These are phyloP conservation scores for Fabrea salina DNA, from an alignment of 169 alveolate species.

Conservation along the genomic window DNA sequence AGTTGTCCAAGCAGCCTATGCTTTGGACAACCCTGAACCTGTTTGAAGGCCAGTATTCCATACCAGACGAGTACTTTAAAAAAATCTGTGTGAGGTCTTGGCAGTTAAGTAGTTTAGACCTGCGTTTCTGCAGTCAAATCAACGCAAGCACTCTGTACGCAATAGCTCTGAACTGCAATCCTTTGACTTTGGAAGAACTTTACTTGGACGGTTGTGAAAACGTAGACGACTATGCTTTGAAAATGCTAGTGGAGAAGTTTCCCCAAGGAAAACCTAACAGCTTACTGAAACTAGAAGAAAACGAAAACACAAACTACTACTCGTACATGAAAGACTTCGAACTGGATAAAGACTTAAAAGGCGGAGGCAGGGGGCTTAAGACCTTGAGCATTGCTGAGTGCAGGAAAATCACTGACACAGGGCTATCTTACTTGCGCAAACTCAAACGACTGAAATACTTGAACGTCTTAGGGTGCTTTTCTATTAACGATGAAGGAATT, in stretches of 20 bases:
- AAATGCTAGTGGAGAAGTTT: background rate
- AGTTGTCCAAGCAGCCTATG: background rate
- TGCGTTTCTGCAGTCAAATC: constrained; percentile 35
- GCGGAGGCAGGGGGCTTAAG: constrained; percentile 42
- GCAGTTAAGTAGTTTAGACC: constrained; percentile 12
- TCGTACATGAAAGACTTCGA: no score
- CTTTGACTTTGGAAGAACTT: constrained; percentile 34
- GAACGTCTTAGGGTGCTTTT: constrained; percentile 39
- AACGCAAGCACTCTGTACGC: background rate
- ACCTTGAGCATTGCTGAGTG: constrained; percentile 45
- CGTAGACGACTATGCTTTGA: constrained; percentile 37
- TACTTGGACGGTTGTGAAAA: constrained; percentile 53
- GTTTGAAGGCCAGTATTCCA: background rate
- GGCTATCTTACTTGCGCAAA: constrained; percentile 27
- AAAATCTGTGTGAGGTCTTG: background rate
- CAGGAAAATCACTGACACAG: constrained; percentile 38
- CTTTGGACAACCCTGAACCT: constrained; percentile 21
- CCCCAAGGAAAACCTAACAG: no score
- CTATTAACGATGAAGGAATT: constrained; percentile 43
- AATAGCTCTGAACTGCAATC: constrained; percentile 37
- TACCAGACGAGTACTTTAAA: background rate
- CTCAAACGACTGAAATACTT: constrained; percentile 29
- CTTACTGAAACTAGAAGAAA: no score
- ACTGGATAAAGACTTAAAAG: background rate
- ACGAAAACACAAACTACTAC: no score